Base-by-base conservation (phyloP, 768 basidiomycete species). In the Mycena indigotica region DNA sequence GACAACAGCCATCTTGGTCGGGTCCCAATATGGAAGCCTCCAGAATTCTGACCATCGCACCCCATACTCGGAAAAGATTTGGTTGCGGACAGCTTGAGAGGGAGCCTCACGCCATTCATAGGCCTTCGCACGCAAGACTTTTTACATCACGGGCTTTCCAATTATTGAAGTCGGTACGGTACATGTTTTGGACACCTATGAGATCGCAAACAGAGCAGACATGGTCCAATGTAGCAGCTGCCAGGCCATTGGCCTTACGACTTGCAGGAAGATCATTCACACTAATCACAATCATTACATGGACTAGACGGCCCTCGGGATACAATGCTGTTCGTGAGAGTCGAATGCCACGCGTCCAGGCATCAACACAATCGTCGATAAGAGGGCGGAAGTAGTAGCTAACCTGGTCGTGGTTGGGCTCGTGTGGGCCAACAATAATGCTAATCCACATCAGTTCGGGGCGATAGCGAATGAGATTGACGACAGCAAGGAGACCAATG, bases 1-100 rank as follows among this genome's bases (percentile, higher is more conserved):
- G 35, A 73, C 58, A 24, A 72, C 60, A 5, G 62, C 62, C 58
- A 66, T 65, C 10, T 58, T 57, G 5, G 66, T 58, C 3, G 71
- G 67, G 44, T 71, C 63, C 55, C 65, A 75, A 53, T 74, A 73
- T 6, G 66, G 65, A 45, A n/a, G n/a, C n/a, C n/a, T n/a, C n/a
- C n/a, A n/a, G n/a, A n/a, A n/a, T n/a, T n/a, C n/a, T n/a, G n/a
- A n/a, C n/a, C n/a, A n/a, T n/a, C n/a, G n/a, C n/a, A n/a, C n/a
- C n/a, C n/a, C n/a, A n/a, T n/a, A n/a, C 16, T 53, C 40, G 30
- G 60, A 30, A 51, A 57, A 64, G 52, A 69, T 52, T 28, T 17
- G 50, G 24, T 58, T 60, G n/a, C 61, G 66, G 28, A 58, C 58
- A 6, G 49, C 52, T 26, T 56, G 45, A 4, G 63, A 54, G 29